Base-by-base conservation (phyloP, 169 alveolate species). In the Eimeria sp. region DNA sequence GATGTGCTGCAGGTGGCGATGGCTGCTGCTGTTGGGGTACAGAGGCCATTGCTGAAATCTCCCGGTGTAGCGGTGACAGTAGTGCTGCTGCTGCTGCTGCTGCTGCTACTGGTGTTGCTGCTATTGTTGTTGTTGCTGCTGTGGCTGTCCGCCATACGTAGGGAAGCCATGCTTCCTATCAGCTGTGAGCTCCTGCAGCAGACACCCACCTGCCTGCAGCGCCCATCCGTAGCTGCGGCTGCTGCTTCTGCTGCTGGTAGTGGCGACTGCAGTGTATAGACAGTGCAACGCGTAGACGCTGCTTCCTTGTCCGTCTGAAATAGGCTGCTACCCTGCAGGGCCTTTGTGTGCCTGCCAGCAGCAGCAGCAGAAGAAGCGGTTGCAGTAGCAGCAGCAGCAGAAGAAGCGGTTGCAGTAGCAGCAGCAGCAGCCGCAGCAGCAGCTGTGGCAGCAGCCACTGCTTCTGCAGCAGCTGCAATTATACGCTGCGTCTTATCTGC, bases 321-420 rank as follows among this genome's bases (percentile, higher is more conserved):
- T 14, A 45, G 18, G 90, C 90, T 82, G 90, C 47, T 11, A 73
- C 70, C 54, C 73, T 2, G 40, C 34, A 45, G n/a, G 40, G 40
- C 40, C 40, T 9, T 14, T 25, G 11, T 43, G 25, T 14, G n/a
- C 61, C 67, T 11, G 4, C 57, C 61, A 14, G 73, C 90, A 47
- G 90, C 34, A 20, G 90, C 45, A 45, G 90, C 70, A 13, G 90
- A 65, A 25, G 90, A 70, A 82, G 90, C 43, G 54, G 34, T n/a
- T 51, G 18, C 14, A 43, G 61, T 7, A 5, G 87, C 61, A 20
- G 49, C 58, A 43, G 87, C 87, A 16, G 63, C 58, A 25, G 87
- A 58, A 43, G 63, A 58, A 30, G 34, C 72, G 5, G 90, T 49
- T n/a, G 49, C 90, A 49, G 90, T 73, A 34, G 70, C 90, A 25